Evolutionary conservation across 305 asterid genomes (phyloP).

Genomic region (Fraxinus dipetala): DNA sequence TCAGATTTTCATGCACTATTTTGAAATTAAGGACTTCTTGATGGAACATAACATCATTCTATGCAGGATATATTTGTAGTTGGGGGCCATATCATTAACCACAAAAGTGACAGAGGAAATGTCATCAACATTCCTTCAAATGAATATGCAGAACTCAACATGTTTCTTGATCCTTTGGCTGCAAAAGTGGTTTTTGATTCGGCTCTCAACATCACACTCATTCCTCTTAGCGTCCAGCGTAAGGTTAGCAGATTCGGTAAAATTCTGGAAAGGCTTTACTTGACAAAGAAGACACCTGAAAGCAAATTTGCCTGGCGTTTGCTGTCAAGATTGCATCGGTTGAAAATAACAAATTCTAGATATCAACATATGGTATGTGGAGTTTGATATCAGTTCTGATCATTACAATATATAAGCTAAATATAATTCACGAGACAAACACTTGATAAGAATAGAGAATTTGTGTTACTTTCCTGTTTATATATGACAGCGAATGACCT

Average conservation of each 20-base stretch:
- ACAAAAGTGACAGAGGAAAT: constrained; percentile 54
- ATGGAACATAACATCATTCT: constrained; percentile 1
- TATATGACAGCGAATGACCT: not conserved
- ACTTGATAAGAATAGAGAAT: not conserved
- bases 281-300: constrained; percentile 59
- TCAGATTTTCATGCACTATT: not conserved
- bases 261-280: constrained; percentile 30
- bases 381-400: not conserved
- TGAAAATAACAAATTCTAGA: constrained; percentile 44
- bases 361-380: constrained; percentile 64
- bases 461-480: not conserved
- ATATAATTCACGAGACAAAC: not conserved
- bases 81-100: constrained; percentile 59
- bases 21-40: not conserved
- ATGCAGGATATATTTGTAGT: constrained; percentile 71
- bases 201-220: constrained; percentile 51
- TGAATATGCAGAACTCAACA: constrained; percentile 62
- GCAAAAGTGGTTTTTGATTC: constrained; percentile 62
- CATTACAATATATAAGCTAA: not conserved
- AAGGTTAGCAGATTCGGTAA: constrained; percentile 36
- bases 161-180: constrained; percentile 86
- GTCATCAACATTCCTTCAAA: constrained; percentile 59
- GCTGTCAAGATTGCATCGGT: constrained; percentile 47
- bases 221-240: constrained; percentile 68
- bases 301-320: constrained; percentile 43